phyloP scores from a whole-genome alignment of 2,329 filamentous ascomycete genomes.

The Scleromitrula shiraiana region DNA sequence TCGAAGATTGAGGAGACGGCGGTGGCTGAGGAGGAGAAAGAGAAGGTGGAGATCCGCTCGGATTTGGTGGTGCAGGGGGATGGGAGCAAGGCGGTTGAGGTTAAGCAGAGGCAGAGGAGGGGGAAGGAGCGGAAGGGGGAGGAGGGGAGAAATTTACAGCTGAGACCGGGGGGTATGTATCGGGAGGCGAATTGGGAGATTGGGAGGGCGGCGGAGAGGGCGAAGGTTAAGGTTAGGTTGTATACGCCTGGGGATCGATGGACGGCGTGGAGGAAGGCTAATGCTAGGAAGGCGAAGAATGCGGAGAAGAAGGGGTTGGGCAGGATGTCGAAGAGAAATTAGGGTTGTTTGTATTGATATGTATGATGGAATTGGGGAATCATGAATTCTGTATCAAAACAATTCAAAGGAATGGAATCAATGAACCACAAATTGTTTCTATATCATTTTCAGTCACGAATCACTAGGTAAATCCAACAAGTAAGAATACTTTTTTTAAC shows the following conservation, averaged over 20 bases:
- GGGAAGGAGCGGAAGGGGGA: slow-evolving; percentile 28
- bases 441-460: no score
- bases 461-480: no score
- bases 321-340: slow-evolving; percentile 28
- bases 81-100: slow-evolving; percentile 5
- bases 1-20: slow-evolving; percentile 35
- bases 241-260: slow-evolving; percentile 49
- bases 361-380: neutral
- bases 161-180: slow-evolving; percentile 54
- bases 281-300: slow-evolving; percentile 40
- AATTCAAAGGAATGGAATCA: no score
- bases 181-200: slow-evolving; percentile 61
- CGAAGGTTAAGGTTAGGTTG: slow-evolving; percentile 47
- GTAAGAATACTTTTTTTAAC: neutral
- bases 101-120: slow-evolving; percentile 11
- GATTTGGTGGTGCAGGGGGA: slow-evolving; percentile 15
- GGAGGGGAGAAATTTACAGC: slow-evolving; percentile 29
- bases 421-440: no score
- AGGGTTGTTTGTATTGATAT: neutral
- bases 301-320: slow-evolving; percentile 47
- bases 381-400: no score
- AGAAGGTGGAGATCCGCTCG: slow-evolving; percentile 1
- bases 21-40: neutral
- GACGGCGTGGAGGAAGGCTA: slow-evolving; percentile 56
- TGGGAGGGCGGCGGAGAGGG: slow-evolving; percentile 53